Evolutionary conservation across 495 filamentous ascomycete genomes (phyloP), one percentile per base, ranked within the genome.

Genomic region (Parathielavia appendiculata): DNA sequence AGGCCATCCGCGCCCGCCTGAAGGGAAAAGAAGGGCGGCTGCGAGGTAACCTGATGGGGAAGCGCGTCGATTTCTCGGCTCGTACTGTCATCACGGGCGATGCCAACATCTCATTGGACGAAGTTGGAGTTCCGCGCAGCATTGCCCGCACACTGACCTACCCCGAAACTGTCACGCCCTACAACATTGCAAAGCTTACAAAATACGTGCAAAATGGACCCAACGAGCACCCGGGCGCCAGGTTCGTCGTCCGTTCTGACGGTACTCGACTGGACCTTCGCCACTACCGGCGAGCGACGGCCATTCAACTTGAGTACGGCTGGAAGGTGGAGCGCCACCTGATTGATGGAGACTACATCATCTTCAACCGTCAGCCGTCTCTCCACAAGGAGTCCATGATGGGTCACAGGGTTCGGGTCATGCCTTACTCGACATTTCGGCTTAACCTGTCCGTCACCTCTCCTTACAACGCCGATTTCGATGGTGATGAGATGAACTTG

Each of bases 311-410:
- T 30, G 86, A 96, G 63, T 96, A 96, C 67, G 93, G 93, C 19
- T 97, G 93, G 93, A 96, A 95, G 66, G 93, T 99, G 22, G 93
- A 99, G 73, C 86, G 93, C 36, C 93, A 99, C 70, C 83, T 99
- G 51, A 83, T 93, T 59, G 89, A 96, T 66, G 93, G 92, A 40
- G 93, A 99, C 73, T 95, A 86, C 57, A 97, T 99, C 75, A 89
- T 99, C 67, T 99, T 99, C 80, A 99, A 99, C 70, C 93, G 93
- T 72, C 93, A 99, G 68, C 93, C 93, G 1, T 99, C 93, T 9
- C 81, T 99, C 60, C 93, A 99, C 79, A 99, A 99, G 72, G 93
- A 99, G 68, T 97, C 93, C 59, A 99, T 99, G 93, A 99, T 99
- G 93, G 93, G 89, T 73, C 93, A 99, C 76, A 84, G 91, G 52